Base-by-base conservation (phyloP, 352 stramenopile genomes). In the Pythium apleroticum region DNA sequence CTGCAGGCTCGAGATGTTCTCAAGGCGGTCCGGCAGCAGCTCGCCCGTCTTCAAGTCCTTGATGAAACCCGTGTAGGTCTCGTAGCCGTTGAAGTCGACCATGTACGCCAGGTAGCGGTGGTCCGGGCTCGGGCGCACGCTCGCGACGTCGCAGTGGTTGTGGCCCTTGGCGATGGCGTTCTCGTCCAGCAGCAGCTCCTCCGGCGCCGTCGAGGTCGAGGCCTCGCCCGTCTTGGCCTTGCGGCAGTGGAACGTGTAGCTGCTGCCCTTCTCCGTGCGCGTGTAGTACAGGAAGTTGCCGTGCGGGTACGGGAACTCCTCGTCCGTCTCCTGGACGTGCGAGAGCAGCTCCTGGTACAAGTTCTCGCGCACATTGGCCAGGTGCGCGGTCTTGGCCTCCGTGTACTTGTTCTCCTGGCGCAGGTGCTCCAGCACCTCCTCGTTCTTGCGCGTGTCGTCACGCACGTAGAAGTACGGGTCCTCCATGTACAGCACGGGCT, bases 381-480 rank as follows among this genome's bases (percentile, higher is more conserved):
- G 79, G 71, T 98, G 93, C 24, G 76, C 65, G 8, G 90, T 97
- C 66, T 97, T 84, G 60, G 69, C 60, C 53, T 97, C 78, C 37
- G 87, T 95, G 78, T 98, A 98, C 27, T 75, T 81, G 72, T 99
- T 99, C 69, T 99, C 96, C 50, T 90, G 77, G 27, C 84, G 73
- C 54, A 99, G 68, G 74, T 98, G 91, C 55, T 92, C 77, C 22
- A 99, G 68, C 48, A 99, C 83, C 60, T 98, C 90, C 55, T 88
- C 66, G 65, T 97, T 95, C 57, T 93, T 94, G 70, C 96, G 86
- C 30, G 83, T 77, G 65, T 99, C 95, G 70, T 99, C 96, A 31
- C 95, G 90, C 52, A 98, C 83, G 91, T 97, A 98, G 58, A 95
- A 97, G 75, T 98, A 98, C 52, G 92, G 93, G 81, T 98, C 93